Base-by-base conservation (phyloP, 345 rosid species). In the Excoecaria cochinchinensis region DNA sequence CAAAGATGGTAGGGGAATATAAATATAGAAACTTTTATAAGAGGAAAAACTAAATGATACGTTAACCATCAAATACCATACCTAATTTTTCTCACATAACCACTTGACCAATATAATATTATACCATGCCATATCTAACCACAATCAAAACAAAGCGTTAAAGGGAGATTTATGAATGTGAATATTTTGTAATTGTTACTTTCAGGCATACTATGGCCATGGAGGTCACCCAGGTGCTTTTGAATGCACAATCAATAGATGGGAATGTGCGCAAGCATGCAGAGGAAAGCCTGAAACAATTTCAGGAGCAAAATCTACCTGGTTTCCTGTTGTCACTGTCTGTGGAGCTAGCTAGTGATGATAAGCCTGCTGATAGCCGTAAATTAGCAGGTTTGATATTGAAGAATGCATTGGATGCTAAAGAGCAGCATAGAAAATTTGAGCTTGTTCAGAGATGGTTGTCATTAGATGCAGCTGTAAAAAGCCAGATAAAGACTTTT, bases 401-500 rank as follows among this genome's bases (percentile, higher is more conserved):
- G 5, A 90, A 90, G 31, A 31, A 31, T 31, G 31, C 31, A 31
- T 31, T 31, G 31, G 31, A 88, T 84, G 94, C 94, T 31, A 90
- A 88, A 84, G 92, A 90, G 74, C 94, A 90, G 13, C 91, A 85
- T 77, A 84, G 90, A 65, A 88, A 85, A 77, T 79, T 62, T 16
- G 87, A 85, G 74, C 92, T 88, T 82, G 88, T 88, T 22, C 94
- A 90, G 74, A 84, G 92, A 79, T 90, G 92, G 94, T 62, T 90
- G 73, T 79, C 89, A 10, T 69, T 88, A 77, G 94, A 90, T 53
- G 57, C 73, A 15, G 2, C 85, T 17, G 72, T 79, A 11, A 90
- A 90, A 83, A 74, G 82, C 17, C 92, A 90, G 80, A 87, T 90
- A 69, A 88, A 87, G 84, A 72, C 85, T 2, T 85, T 74, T 75